phyloP scores from a whole-genome alignment of 768 basidiomycete species.

The Calocybe indica region DNA sequence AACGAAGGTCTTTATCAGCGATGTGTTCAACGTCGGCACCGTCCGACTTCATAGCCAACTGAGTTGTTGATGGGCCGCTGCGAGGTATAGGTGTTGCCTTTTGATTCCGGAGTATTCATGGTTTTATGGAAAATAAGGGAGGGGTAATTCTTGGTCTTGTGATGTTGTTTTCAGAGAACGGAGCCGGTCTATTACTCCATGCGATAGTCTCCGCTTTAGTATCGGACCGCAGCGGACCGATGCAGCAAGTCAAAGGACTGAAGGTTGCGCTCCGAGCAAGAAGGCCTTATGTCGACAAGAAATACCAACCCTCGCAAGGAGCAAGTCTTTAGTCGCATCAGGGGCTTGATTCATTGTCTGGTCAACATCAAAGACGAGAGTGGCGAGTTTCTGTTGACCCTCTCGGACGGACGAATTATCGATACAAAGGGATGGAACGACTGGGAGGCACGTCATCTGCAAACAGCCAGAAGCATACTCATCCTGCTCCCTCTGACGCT shows the following conservation, averaged over 20 bases:
- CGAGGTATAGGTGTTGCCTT: too few species aligned
- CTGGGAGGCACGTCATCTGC: slow-evolving; percentile 34
- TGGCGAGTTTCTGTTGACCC: slow-evolving; percentile 42
- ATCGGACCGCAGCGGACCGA: too few species aligned
- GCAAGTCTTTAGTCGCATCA: slow-evolving; percentile 21
- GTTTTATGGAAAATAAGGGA: slow-evolving; percentile 8
- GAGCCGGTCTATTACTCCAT: not conserved
- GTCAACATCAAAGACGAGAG: slow-evolving; percentile 49
- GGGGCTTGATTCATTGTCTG: slow-evolving; percentile 32
- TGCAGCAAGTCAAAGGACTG: too few species aligned
- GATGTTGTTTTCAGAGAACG: slow-evolving; percentile 2
- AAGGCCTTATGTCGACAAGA: slow-evolving; percentile 20
- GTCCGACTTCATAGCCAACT: too few species aligned
- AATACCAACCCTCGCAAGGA: slow-evolving; percentile 25
- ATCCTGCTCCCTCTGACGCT: not conserved
- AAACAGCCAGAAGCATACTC: not conserved
- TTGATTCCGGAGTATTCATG: not conserved
- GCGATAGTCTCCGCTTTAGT: too few species aligned
- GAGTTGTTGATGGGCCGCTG: too few species aligned
- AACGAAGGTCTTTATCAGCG: slow-evolving; percentile 25
- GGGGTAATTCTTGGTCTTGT: slow-evolving; percentile 9
- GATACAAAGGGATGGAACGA: slow-evolving; percentile 57
- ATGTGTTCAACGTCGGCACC: slow-evolving; percentile 11
- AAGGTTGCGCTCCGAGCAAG: too few species aligned
- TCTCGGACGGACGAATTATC: slow-evolving; percentile 45